Evolutionary conservation across 306 rosid species (phyloP), one percentile per base, ranked within the genome.

Genomic region (Datisca glomerata): DNA sequence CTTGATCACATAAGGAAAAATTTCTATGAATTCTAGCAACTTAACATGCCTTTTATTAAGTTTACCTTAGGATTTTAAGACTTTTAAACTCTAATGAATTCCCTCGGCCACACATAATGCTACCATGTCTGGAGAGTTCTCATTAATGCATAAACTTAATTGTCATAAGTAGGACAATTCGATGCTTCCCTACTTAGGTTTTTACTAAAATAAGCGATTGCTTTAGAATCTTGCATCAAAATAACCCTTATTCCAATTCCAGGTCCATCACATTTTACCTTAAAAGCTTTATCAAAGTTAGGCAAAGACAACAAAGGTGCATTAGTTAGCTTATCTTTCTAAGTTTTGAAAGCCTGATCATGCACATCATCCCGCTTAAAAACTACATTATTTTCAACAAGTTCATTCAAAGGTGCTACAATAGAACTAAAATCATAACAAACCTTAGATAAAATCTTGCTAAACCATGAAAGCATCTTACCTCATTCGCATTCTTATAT

Each of bases 161-260:
- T 24, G 32, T 45, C 50, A 45, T 45, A 24, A 5, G 21, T 45
- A 1, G 33, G 19, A 5, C 24, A 45, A 19, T 45, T 45, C 12
- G 24, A n/a, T 3, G 35, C 10, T 5, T 2, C 50, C 12, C 20
- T n/a, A 45, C 18, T 45, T n/a, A 23, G 10, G 1, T 45, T 45
- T 12, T 45, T 34, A 25, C 33, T 45, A 24, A 24, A 45, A 15
- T 45, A 23, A 1, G 18, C 18, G 7, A 45, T n/a, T 4, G 0
- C 12, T 4, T 2, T 12, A 1, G 1, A 3, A 2, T 13, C 18
- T 21, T 42, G 27, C 29, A 42, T 21, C n/a, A n/a, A n/a, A n/a
- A n/a, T n/a, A n/a, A n/a, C n/a, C n/a, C n/a, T n/a, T n/a, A n/a
- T n/a, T n/a, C n/a, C n/a, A n/a, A n/a, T n/a, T n/a, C n/a, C n/a